Percentiles rank a stretch among this genome's conserved stretches.
phyloP scores from a whole-genome alignment of 2,329 filamentous ascomycete genomes.

The Aureobasidium sp. region DNA sequence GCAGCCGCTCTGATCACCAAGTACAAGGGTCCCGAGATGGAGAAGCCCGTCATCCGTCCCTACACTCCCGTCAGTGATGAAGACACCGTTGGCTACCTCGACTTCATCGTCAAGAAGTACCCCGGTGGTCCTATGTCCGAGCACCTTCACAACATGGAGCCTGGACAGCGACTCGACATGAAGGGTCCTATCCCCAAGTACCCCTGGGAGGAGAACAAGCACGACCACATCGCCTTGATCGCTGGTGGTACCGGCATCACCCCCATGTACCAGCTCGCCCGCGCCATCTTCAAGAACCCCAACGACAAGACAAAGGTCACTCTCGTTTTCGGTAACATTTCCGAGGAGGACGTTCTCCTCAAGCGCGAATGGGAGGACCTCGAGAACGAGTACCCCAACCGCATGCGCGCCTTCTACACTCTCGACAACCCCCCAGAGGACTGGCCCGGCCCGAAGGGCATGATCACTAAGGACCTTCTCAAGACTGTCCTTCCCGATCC shows the following conservation, averaged over 20 bases:
- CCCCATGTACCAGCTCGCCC: slow-evolving; percentile 92
- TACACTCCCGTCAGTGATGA: slow-evolving; percentile 92
- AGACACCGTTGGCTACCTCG: slow-evolving; percentile 65
- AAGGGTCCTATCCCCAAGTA: slow-evolving; percentile 97
- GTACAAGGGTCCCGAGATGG: slow-evolving; percentile 71
- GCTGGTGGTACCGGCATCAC: slow-evolving; percentile 97
- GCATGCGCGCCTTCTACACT: slow-evolving; percentile 92
- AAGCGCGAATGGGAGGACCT: slow-evolving; percentile 76
- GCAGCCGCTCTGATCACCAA: slow-evolving; percentile 75
- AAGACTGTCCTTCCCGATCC: slow-evolving; percentile 94
- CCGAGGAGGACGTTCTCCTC: slow-evolving; percentile 83
- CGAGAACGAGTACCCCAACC: slow-evolving; percentile 90
- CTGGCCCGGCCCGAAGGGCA: slow-evolving; percentile 64
- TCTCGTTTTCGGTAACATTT: slow-evolving; percentile 83
- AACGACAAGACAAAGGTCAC: slow-evolving; percentile 97
- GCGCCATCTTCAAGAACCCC: slow-evolving; percentile 91
- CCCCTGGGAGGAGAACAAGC: slow-evolving; percentile 82
- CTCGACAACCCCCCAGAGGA: slow-evolving; percentile 74
- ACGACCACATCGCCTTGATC: slow-evolving; percentile 75
- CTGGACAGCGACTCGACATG: slow-evolving; percentile 76
- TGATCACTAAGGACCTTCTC: slow-evolving; percentile 80
- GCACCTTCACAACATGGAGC: slow-evolving; percentile 74
- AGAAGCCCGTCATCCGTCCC: slow-evolving; percentile 81
- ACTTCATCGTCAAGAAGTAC: slow-evolving; percentile 89
- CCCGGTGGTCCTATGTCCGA: slow-evolving; percentile 83